These are phyloP conservation scores for Coprinopsis marcescibilis DNA, from an alignment of 768 basidiomycete species.

Conservation along the genomic window DNA sequence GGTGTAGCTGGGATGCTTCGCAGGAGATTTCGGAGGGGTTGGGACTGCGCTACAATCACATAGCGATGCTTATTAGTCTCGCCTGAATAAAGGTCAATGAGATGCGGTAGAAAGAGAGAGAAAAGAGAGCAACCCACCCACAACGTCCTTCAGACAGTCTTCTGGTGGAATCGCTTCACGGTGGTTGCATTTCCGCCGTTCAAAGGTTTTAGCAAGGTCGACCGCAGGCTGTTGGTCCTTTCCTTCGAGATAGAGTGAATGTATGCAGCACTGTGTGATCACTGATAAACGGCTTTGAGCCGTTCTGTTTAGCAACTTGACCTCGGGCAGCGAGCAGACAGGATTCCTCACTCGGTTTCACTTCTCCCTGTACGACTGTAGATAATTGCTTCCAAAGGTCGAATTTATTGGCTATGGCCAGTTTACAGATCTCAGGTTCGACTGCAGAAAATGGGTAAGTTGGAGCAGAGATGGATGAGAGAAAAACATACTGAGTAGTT, in stretches of 20 bases:
- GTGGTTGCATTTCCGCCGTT: slow-evolving; percentile 93
- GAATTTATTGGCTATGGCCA: slow-evolving; percentile 59
- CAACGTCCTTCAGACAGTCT: slow-evolving; percentile 75
- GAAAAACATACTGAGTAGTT: slow-evolving; percentile 68
- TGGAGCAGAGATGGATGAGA: slow-evolving; percentile 1
- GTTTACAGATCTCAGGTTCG: slow-evolving; percentile 78
- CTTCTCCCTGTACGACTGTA: slow-evolving; percentile 75
- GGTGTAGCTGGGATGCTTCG: slow-evolving; percentile 80
- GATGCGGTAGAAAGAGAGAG: neutral
- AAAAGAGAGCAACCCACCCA: slow-evolving; percentile 49
- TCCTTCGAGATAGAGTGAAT: slow-evolving; percentile 86
- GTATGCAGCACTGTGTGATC: slow-evolving; percentile 98
- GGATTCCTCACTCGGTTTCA: slow-evolving; percentile 80
- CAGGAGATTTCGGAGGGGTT: slow-evolving; percentile 60
- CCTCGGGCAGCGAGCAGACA: neutral
- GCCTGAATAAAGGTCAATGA: slow-evolving; percentile 34
- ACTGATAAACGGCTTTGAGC: slow-evolving; percentile 59
- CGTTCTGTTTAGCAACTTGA: slow-evolving; percentile 19
- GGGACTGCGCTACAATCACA: slow-evolving; percentile 80
- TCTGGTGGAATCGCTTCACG: slow-evolving; percentile 77
- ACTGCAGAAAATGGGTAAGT: slow-evolving; percentile 39
- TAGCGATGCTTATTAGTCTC: slow-evolving; percentile 90
- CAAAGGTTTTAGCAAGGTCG: slow-evolving; percentile 89
- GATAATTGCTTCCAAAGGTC: slow-evolving; percentile 74
- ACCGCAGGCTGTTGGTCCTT: slow-evolving; percentile 66